A percentile compares a stretch with the other conserved stretches of the same genome.
These are phyloP conservation scores for Ettlia oleoabundans DNA, from an alignment of 139 green algal genomes.

Conservation along the genomic window DNA sequence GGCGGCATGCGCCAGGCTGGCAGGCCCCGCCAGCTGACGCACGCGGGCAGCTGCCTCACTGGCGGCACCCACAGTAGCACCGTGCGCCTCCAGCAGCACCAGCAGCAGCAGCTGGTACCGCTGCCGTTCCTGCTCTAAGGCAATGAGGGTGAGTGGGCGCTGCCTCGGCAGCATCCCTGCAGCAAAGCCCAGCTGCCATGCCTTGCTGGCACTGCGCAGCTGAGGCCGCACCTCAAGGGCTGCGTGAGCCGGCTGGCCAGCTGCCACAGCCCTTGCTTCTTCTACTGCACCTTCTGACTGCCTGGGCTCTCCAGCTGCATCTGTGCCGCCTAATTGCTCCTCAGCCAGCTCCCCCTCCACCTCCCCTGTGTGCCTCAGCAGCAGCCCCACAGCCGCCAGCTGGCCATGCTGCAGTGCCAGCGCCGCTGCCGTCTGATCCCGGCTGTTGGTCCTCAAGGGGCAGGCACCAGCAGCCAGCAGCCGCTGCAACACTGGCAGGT, in stretches of 20 bases:
- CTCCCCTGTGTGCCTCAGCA: conserved; percentile 12
- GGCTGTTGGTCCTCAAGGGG: neutral
- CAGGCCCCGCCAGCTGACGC: neutral
- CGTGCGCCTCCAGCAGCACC: neutral
- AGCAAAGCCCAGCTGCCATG: conserved; percentile 18
- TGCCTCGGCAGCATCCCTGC: neutral
- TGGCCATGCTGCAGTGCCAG: conserved; percentile 10
- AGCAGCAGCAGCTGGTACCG: conserved; percentile 21
- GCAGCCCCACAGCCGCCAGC: conserved; percentile 10
- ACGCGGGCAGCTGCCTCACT: neutral
- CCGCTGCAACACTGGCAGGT: conserved; percentile 3
- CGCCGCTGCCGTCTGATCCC: neutral
- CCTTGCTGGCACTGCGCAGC: conserved; percentile 11
- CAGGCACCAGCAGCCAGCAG: conserved; percentile 16
- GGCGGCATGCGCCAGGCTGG: neutral
- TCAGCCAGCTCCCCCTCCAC: neutral
- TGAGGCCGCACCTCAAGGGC: neutral
- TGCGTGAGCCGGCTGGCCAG: neutral
- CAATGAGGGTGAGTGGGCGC: conserved; percentile 8
- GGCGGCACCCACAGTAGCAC: neutral
- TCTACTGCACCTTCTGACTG: neutral
- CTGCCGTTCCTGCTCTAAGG: conserved; percentile 14
- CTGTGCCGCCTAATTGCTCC: too few relatives aligned
- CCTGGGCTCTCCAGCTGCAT: too few relatives aligned
- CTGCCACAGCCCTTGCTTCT: neutral